Percentiles rank a stretch among this genome's conserved stretches.
phyloP scores from a whole-genome alignment of 2,329 filamentous ascomycete genomes.

The Phialocephala subalpina region DNA sequence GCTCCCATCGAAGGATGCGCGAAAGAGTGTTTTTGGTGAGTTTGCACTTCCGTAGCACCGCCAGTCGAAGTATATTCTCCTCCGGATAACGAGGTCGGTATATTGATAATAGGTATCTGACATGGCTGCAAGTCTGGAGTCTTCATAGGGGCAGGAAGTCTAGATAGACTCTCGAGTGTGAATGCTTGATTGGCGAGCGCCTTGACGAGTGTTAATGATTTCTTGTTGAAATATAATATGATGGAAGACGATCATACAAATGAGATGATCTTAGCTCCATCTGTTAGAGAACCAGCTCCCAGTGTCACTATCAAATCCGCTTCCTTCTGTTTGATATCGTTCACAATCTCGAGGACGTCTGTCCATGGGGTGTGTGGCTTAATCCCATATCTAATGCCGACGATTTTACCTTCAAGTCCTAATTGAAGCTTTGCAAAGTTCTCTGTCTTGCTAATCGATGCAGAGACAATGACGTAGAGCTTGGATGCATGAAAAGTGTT shows the following conservation, averaged over 20 bases:
- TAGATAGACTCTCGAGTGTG: slow-evolving; percentile 28
- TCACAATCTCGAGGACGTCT: slow-evolving; percentile 42
- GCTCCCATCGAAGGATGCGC: neutral
- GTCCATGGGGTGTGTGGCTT: slow-evolving; percentile 44
- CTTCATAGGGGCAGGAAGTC: slow-evolving; percentile 21
- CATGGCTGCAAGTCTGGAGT: slow-evolving; percentile 4
- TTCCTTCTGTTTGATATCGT: slow-evolving; percentile 36
- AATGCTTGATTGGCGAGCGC: slow-evolving; percentile 38
- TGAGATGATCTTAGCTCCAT: slow-evolving; percentile 44
- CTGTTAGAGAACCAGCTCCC: slow-evolving; percentile 44
- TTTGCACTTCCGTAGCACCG: neutral
- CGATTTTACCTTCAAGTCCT: slow-evolving; percentile 38
- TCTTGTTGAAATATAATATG: neutral
- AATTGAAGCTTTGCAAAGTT: slow-evolving; percentile 38
- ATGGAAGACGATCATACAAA: slow-evolving; percentile 17
- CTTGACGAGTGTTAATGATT: neutral
- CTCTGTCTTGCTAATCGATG: slow-evolving; percentile 43
- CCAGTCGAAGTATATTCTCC: neutral
- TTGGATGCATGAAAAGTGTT: slow-evolving; percentile 40
- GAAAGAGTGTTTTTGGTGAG: neutral
- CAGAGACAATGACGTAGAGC: slow-evolving; percentile 45
- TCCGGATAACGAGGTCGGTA: neutral
- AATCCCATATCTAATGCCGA: slow-evolving; percentile 43
- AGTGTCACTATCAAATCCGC: slow-evolving; percentile 45
- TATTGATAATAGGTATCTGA: neutral